Conservation (phyloP, 192 early-diverging fungal species). For the Umbelopsis sp. region DNA sequence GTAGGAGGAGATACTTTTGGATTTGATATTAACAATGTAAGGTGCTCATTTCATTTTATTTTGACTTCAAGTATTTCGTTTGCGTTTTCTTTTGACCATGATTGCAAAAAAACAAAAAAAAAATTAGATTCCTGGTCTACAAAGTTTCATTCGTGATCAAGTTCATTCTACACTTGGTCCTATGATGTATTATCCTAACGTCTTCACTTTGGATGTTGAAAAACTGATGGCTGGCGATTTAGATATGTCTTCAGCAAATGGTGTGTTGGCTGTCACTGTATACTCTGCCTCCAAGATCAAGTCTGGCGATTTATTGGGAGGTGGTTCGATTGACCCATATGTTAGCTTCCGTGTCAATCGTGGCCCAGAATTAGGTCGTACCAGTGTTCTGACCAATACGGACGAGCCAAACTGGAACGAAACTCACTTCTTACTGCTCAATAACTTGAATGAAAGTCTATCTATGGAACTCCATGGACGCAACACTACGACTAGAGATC, state of each 20-base stretch:
- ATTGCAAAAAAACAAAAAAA: too few species aligned
- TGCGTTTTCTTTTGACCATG: too few species aligned
- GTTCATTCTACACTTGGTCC: constrained; percentile 59
- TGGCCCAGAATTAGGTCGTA: constrained; percentile 33
- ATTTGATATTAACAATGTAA: constrained; percentile 70
- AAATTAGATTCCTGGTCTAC: constrained; percentile 62
- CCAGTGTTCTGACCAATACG: constrained; percentile 18
- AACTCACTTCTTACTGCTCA: constrained; percentile 28
- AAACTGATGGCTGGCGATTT: constrained; percentile 32
- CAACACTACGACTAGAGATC: constrained; percentile 27
- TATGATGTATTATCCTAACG: constrained; percentile 39
- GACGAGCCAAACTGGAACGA: constrained; percentile 35
- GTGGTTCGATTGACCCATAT: constrained; percentile 25
- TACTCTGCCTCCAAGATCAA: constrained; percentile 25
- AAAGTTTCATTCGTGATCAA: constrained; percentile 60
- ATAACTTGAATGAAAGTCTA: constrained; percentile 26
- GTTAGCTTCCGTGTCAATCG: constrained; percentile 35
- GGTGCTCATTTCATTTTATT: neutral
- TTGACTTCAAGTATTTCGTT: neutral
- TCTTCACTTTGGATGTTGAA: constrained; percentile 34
- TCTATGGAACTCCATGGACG: constrained; percentile 25
- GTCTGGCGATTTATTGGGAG: neutral
- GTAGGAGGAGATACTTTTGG: constrained; percentile 67
- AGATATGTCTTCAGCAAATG: constrained; percentile 36
- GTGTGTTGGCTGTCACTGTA: constrained; percentile 33